These are phyloP conservation scores for Heterococcus sp. DNA, from an alignment of 108 stramenopile genomes.

Conservation along the genomic window DNA sequence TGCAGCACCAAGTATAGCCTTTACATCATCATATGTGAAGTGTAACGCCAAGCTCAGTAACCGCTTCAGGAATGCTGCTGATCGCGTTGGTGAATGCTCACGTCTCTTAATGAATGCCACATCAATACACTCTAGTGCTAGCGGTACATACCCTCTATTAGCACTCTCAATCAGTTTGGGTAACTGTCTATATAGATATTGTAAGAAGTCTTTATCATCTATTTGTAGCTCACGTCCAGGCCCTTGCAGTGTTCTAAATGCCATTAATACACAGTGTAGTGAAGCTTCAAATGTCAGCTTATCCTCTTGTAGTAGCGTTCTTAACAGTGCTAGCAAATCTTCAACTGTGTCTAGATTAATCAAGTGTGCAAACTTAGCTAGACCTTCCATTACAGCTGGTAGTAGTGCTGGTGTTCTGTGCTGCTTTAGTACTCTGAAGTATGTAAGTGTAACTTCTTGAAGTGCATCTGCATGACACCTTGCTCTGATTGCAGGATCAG, in stretches of 20 bases:
- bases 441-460: slow-evolving; percentile 50
- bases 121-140: slow-evolving; percentile 34
- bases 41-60: slow-evolving; percentile 37
- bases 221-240: slow-evolving; percentile 53
- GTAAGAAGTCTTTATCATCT: slow-evolving; percentile 35
- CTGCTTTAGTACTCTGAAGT: slow-evolving; percentile 46
- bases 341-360: slow-evolving; percentile 52
- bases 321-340: slow-evolving; percentile 46
- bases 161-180: slow-evolving; percentile 8
- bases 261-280: slow-evolving; percentile 46
- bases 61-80: slow-evolving; percentile 43
- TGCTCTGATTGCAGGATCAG: slow-evolving; percentile 34
- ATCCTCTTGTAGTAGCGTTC: slow-evolving; percentile 8
- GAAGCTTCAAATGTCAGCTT: slow-evolving; percentile 24
- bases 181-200: slow-evolving; percentile 17
- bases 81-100: slow-evolving; percentile 39
- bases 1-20: slow-evolving; percentile 14
- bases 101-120: slow-evolving; percentile 33
- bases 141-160: slow-evolving; percentile 20
- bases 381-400: slow-evolving; percentile 53
- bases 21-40: slow-evolving; percentile 4
- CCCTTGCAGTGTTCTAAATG: slow-evolving; percentile 49
- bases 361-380: slow-evolving; percentile 50
- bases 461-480: slow-evolving; percentile 51
- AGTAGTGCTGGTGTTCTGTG: slow-evolving; percentile 33